These are phyloP conservation scores for Diplodia mutila DNA, from an alignment of 2,329 filamentous ascomycete species.

Conservation along the genomic window DNA sequence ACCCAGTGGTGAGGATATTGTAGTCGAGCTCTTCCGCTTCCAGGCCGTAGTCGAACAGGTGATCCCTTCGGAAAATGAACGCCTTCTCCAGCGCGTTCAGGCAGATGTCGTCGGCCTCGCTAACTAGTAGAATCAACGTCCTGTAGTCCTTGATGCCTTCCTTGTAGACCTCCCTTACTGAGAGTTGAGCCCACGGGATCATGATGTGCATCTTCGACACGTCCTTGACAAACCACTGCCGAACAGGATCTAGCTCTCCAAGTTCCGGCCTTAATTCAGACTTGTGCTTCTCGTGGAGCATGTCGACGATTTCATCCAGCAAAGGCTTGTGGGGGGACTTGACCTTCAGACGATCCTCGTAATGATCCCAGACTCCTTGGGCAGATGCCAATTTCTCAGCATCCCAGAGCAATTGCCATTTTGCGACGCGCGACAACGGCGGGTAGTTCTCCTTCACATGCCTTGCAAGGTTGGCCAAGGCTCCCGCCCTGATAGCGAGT, in stretches of 20 bases:
- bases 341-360: constrained; percentile 72
- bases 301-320: constrained; percentile 73
- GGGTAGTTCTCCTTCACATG: constrained; percentile 69
- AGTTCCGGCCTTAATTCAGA: constrained; percentile 65
- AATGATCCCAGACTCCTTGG: constrained; percentile 75
- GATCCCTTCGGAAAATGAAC: constrained; percentile 71
- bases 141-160: constrained; percentile 61
- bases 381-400: constrained; percentile 89
- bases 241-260: constrained; percentile 76
- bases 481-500: constrained; percentile 71
- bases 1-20: constrained; percentile 57
- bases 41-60: constrained; percentile 74
- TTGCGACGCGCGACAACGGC: constrained; percentile 66
- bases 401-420: constrained; percentile 83
- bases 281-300: constrained; percentile 76
- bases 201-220: constrained; percentile 73
- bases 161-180: constrained; percentile 72
- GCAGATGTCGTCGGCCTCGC: constrained; percentile 77
- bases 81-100: constrained; percentile 65
- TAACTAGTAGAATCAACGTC: constrained; percentile 49
- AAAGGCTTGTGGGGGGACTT: constrained; percentile 73
- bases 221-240: constrained; percentile 77
- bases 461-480: constrained; percentile 73
- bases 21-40: constrained; percentile 63
- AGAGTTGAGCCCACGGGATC: constrained; percentile 77